These are phyloP conservation scores for Baudoinia panamericana DNA, from an alignment of 495 filamentous ascomycete genomes.

Conservation along the genomic window DNA sequence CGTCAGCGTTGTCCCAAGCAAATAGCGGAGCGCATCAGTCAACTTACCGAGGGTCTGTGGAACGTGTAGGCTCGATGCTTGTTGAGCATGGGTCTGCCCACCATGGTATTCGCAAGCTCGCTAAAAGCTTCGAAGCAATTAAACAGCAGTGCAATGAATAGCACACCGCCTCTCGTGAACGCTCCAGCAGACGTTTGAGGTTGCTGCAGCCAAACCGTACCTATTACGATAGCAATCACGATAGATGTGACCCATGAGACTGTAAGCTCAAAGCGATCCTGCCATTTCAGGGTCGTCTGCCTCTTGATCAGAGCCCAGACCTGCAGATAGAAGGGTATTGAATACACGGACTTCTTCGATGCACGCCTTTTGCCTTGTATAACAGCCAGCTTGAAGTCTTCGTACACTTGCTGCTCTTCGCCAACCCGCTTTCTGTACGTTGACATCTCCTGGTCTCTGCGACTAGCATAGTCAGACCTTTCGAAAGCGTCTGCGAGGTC, in stretches of 20 bases:
- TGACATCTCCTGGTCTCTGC: conserved; percentile 52
- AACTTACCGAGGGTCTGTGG: conserved; percentile 60
- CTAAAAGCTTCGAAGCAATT: conserved; percentile 70
- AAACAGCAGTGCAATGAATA: conserved; percentile 65
- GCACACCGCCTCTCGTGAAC: conserved; percentile 62
- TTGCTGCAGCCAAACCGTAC: conserved; percentile 63
- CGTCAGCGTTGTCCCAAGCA: too few species aligned
- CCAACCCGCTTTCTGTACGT: conserved; percentile 47
- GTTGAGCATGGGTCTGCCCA: conserved; percentile 60
- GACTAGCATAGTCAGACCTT: conserved; percentile 42
- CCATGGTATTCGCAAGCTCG: conserved; percentile 58
- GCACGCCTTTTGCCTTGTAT: conserved; percentile 62
- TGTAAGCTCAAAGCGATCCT: conserved; percentile 62
- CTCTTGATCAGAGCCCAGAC: conserved; percentile 72
- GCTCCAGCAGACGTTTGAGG: conserved; percentile 53
- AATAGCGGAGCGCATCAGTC: too few species aligned
- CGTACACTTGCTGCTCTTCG: conserved; percentile 49
- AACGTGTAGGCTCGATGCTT: conserved; percentile 71
- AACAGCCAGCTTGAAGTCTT: conserved; percentile 68
- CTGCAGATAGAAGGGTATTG: conserved; percentile 64
- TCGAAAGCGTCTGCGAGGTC: conserved; percentile 55
- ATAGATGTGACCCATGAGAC: conserved; percentile 67
- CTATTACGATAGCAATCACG: conserved; percentile 61
- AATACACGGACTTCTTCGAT: conserved; percentile 62
- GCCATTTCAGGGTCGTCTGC: conserved; percentile 73